Conservation (phyloP, 2,329 filamentous ascomycete genomes). For the Scedosporium dehoogii region DNA sequence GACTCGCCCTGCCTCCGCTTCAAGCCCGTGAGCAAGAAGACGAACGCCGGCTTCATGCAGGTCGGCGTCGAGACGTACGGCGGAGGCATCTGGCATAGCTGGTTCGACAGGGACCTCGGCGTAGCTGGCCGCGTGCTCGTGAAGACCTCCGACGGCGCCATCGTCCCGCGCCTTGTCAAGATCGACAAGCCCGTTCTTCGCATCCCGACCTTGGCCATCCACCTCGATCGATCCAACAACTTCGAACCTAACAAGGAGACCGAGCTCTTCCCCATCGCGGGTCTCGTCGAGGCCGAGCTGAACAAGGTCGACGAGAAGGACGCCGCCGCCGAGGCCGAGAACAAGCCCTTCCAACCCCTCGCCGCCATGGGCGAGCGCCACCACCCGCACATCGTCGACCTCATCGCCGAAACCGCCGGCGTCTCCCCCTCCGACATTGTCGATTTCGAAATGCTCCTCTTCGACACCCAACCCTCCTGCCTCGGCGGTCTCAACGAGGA, state of each 20-base stretch:
- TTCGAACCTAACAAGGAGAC: slow-evolving; percentile 97
- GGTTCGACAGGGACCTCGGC: slow-evolving; percentile 92
- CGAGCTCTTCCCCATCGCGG: slow-evolving; percentile 87
- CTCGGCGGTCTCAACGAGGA: slow-evolving; percentile 87
- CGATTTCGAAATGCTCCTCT: slow-evolving; percentile 95
- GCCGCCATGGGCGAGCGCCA: slow-evolving; percentile 73
- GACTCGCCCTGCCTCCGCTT: slow-evolving; percentile 87
- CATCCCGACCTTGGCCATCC: slow-evolving; percentile 88
- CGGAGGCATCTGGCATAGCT: slow-evolving; percentile 94
- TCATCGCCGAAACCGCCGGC: slow-evolving; percentile 72
- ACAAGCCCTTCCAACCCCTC: slow-evolving; percentile 58
- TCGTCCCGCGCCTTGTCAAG: slow-evolving; percentile 79
- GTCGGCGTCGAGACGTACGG: slow-evolving; percentile 96
- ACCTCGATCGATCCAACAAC: slow-evolving; percentile 74
- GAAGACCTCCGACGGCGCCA: slow-evolving; percentile 59
- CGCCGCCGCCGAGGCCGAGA: slow-evolving; percentile 29
- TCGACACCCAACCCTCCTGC: slow-evolving; percentile 85
- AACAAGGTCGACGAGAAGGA: slow-evolving; percentile 46
- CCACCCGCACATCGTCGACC: slow-evolving; percentile 75
- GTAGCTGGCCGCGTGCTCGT: slow-evolving; percentile 85
- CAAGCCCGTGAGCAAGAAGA: slow-evolving; percentile 90
- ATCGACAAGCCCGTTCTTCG: slow-evolving; percentile 83
- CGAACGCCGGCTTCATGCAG: slow-evolving; percentile 78
- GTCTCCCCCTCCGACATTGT: slow-evolving; percentile 62
- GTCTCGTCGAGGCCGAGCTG: slow-evolving; percentile 76